Percentiles rank a stretch among this genome's conserved stretches.
phyloP scores from a whole-genome alignment of 176 grass and related monocot species.

The Zea luxurians region DNA sequence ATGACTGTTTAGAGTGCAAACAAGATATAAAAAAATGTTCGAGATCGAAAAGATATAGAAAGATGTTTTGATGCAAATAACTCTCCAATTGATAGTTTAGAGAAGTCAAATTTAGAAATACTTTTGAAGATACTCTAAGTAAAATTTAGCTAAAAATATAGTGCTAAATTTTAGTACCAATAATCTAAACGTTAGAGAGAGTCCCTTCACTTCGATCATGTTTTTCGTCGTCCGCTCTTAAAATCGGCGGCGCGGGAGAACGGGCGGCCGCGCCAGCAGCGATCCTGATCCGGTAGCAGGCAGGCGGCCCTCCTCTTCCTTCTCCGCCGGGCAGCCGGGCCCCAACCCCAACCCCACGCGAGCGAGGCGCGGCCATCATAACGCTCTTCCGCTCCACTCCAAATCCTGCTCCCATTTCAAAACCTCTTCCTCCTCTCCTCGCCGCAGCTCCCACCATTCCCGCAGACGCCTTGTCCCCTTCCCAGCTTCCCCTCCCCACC shows the following conservation, averaged over 20 bases:
- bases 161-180: too few species aligned
- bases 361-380: constrained; percentile 33
- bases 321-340: background rate
- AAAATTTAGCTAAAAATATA: too few species aligned
- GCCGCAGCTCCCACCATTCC: constrained; percentile 11
- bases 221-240: background rate
- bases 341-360: background rate
- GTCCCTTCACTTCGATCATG: background rate
- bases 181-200: too few species aligned
- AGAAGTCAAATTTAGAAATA: too few species aligned
- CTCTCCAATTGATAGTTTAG: too few species aligned
- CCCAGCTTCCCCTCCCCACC: background rate
- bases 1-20: too few species aligned
- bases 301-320: background rate
- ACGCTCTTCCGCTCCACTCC: background rate
- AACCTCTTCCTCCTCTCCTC: background rate
- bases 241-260: constrained; percentile 22
- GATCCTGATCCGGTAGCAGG: background rate
- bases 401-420: constrained; percentile 21
- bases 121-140: too few species aligned
- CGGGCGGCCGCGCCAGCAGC: background rate
- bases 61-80: too few species aligned
- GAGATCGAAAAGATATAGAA: too few species aligned
- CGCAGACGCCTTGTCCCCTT: constrained; percentile 23
- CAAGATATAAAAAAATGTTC: too few species aligned